Base-by-base conservation (phyloP, 2,329 filamentous ascomycete genomes). In the Xylariaceae sp. region DNA sequence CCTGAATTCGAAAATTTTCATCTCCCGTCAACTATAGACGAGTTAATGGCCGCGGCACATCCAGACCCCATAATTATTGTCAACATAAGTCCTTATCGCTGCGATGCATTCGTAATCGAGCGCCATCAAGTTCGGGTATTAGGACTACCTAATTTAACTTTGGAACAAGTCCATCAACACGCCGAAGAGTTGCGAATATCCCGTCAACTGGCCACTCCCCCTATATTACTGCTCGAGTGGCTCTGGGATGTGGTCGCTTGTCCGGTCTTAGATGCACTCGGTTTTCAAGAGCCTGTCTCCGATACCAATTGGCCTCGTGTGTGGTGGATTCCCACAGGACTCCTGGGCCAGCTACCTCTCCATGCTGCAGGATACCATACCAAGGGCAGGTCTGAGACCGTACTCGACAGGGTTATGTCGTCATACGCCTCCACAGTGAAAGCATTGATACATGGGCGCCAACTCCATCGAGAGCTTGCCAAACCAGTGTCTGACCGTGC, bases 341-440 rank as follows among this genome's bases (percentile, higher is more conserved):
- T n/a, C n/a, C n/a, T n/a, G n/a, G n/a, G n/a, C n/a, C n/a, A n/a
- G n/a, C n/a, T n/a, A n/a, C n/a, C n/a, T n/a, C n/a, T n/a, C n/a
- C n/a, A n/a, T n/a, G n/a, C n/a, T n/a, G n/a, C 74, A 0, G 74
- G 74, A 12, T 49, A 63, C 24, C 70, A 76, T 29, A 29, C 26
- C 47, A 17, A 52, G 7, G 39, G 47, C 4, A 63, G 60, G 6
- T 26, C 23, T n/a, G n/a, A n/a, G n/a, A n/a, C 28, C 6, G 28
- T 31, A 31, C 28, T 31, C 28, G 71, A 76, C 39, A 61, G 70
- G 34, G 74, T 72, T 3, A 66, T 76, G 2, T 78, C 75, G 4
- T 77, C 75, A 0, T 78, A 77, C 49, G 66, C 53, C 17, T 64
- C 68, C 1, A 75, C 75, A 1, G 49, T 77, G 23, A 73, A 69